A percentile compares a stretch with the other conserved stretches of the same genome.
phyloP scores from a whole-genome alignment of 805 yeast genomes.

The Candida verbasci region DNA sequence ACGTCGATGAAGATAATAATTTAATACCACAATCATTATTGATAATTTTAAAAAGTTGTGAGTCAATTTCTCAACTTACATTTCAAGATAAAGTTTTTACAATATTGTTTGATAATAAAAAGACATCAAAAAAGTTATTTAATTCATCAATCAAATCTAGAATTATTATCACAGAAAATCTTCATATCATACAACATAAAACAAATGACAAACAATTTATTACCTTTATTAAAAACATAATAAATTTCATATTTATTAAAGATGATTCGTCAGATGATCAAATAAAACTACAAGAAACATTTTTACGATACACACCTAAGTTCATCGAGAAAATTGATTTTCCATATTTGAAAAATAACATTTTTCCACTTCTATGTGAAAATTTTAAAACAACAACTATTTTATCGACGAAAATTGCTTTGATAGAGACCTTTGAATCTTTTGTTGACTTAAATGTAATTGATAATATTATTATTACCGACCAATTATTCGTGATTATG shows the following conservation, averaged over 20 bases:
- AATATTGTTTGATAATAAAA: slow-evolving; percentile 25
- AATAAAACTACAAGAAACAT: slow-evolving; percentile 46
- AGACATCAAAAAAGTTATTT: slow-evolving; percentile 19
- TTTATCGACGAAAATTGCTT: slow-evolving; percentile 67
- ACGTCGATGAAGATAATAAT: slow-evolving; percentile 13
- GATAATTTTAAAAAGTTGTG: slow-evolving; percentile 60
- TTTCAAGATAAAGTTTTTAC: slow-evolving; percentile 70
- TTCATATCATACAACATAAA: slow-evolving; percentile 44
- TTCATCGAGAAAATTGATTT: slow-evolving; percentile 53
- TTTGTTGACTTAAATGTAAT: slow-evolving; percentile 57
- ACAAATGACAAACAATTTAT: slow-evolving; percentile 51
- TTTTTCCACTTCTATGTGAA: slow-evolving; percentile 69
- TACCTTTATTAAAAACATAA: slow-evolving; percentile 41
- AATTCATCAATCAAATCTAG: slow-evolving; percentile 29
- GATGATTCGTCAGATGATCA: slow-evolving; percentile 28
- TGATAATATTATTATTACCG: slow-evolving; percentile 68
- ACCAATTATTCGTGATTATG: slow-evolving; percentile 77
- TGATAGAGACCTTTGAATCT: slow-evolving; percentile 55
- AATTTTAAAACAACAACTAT: slow-evolving; percentile 84
- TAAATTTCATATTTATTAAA: slow-evolving; percentile 29
- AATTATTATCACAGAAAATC: slow-evolving; percentile 37
- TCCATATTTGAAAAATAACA: slow-evolving; percentile 63
- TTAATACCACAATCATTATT: slow-evolving; percentile 46
- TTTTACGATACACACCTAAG: slow-evolving; percentile 40
- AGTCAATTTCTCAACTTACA: slow-evolving; percentile 65